Evolutionary conservation across 2,329 filamentous ascomycete species (phyloP), one percentile per base, ranked within the genome.

Genomic region (Cadophora sp.): DNA sequence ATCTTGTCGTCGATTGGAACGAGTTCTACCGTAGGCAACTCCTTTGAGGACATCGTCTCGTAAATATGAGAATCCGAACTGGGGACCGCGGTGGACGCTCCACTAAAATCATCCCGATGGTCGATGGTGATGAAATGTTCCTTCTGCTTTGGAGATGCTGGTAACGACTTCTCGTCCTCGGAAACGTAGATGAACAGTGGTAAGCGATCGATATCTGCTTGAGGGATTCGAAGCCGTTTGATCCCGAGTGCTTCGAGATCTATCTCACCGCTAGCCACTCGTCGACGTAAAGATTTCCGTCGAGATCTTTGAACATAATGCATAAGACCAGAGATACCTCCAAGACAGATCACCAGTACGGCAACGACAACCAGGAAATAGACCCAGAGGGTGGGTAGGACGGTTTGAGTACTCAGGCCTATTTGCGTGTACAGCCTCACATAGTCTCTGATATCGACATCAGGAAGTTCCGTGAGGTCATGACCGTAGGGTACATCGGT

Each of bases 221-320:
- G 81, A 0, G 95, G 93, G 0, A 97, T 92, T 1, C 87, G 92
- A 27, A 97, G 80, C 16, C 91, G 87, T 75, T 93, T 95, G 72
- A 97, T 92, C 1, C 94, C 94, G 72, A 97, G 84, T 2, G 88
- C 89, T 78, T 97, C 94, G 3, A 97, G 83, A 75, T 97, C 92
- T 22, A 97, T 89, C 72, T 97, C 91, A 62, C 95, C 94, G 8
- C 83, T 84, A 66, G 87, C 84, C 18, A 97, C 90, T 14, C 94
- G 88, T 58, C 87, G 85, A 60, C 88, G 87, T 13, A 98, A 81
- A 1, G 83, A 83, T 27, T 84, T 83, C 9, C 94, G 88, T 36
- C 93, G 88, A 58, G 87, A 85, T 43, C 88, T 86, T 76, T 97
- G 93, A 36, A 96, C 81, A 24, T 89, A 82, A 73, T 96, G 93